Conservation (phyloP, 805 yeast species). For the Sugiyamaella smithiae region DNA sequence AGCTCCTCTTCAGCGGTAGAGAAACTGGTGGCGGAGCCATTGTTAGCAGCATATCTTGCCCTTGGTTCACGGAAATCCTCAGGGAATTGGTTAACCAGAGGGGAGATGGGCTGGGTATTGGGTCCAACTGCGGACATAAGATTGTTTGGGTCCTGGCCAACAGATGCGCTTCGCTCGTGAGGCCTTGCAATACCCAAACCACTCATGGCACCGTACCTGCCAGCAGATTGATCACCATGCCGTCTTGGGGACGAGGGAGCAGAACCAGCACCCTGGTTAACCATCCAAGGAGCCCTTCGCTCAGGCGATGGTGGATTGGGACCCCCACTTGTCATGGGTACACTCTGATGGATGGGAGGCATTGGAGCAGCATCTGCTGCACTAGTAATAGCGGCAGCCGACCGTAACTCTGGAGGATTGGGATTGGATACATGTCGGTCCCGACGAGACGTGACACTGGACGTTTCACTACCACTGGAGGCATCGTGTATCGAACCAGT, state of each 20-base stretch:
- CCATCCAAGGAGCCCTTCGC: too few species aligned
- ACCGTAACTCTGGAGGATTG: constrained; percentile 14
- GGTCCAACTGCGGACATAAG: constrained; percentile 25
- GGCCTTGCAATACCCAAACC: constrained; percentile 5
- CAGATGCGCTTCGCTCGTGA: constrained; percentile 34
- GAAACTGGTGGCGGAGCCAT: constrained; percentile 2
- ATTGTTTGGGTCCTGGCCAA: constrained; percentile 35
- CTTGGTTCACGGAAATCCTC: background rate
- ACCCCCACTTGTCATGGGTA: background rate
- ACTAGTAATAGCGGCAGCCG: background rate
- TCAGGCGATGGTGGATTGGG: background rate
- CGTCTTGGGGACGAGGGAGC: background rate
- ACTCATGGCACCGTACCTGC: background rate
- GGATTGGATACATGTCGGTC: constrained; percentile 22
- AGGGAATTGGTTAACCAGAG: constrained; percentile 15
- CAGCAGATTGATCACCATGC: too few species aligned
- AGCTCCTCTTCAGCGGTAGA: constrained; percentile 2
- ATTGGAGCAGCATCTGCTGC: background rate
- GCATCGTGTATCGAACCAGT: constrained; percentile 30
- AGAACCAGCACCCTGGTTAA: background rate
- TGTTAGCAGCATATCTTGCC: background rate
- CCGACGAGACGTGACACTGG: constrained; percentile 7
- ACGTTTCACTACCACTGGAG: constrained; percentile 6
- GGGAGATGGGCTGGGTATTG: constrained; percentile 28
- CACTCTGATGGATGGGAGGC: background rate